Conservation (phyloP, 441 rosid genomes). For the Aleurites moluccanus region DNA sequence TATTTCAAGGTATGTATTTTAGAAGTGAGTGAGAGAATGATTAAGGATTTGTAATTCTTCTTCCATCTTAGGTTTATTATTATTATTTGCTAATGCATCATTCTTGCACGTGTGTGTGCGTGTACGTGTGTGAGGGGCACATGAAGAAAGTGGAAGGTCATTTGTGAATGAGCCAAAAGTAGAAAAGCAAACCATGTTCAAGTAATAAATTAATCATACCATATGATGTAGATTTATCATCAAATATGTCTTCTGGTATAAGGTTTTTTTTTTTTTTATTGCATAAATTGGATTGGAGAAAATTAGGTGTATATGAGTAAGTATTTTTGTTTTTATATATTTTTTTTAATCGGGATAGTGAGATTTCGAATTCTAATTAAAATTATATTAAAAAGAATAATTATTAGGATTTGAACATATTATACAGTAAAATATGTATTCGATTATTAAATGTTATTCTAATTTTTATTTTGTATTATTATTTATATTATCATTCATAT, state of each 20-base stretch:
- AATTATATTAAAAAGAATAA: no score
- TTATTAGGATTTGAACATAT: no score
- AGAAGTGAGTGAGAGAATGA: not conserved
- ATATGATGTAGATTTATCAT: constrained; percentile 7
- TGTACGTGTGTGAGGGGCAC: not conserved
- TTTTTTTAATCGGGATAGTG: no score
- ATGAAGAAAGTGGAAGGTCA: not conserved
- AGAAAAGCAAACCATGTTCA: constrained; percentile 6
- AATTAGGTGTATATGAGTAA: no score
- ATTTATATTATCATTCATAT: no score
- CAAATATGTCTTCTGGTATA: not conserved
- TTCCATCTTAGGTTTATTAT: not conserved
- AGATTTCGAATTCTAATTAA: no score
- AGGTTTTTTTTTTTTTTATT: not conserved
- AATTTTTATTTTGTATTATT: no score
- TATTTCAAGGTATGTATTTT: no score
- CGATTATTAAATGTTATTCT: no score
- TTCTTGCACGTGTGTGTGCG: constrained; percentile 10
- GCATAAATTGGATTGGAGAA: no score
- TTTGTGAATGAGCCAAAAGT: not conserved
- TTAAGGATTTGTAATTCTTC: not conserved
- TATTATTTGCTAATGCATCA: not conserved
- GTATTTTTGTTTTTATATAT: no score
- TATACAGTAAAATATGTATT: no score
- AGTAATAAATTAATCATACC: not conserved